Conservation (phyloP, 2,329 filamentous ascomycete species). For the Pseudopyricularia javanii region DNA sequence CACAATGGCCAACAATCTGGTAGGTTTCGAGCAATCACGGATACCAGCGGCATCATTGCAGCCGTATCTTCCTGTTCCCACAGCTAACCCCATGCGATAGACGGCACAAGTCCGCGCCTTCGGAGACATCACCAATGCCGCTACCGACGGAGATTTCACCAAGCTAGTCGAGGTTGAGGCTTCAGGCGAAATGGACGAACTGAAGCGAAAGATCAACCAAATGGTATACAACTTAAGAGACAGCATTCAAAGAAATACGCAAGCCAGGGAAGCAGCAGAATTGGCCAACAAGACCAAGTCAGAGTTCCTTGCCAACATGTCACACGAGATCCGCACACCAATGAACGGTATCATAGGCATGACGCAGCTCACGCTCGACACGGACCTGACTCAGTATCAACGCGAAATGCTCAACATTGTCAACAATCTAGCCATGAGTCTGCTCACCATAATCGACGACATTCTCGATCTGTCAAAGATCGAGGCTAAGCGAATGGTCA, state of each 20-base stretch:
- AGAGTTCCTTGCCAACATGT: constrained; percentile 98
- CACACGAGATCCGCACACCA: constrained; percentile 91
- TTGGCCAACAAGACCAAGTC: constrained; percentile 97
- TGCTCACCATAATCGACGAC: constrained; percentile 92
- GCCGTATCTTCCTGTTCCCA: not conserved
- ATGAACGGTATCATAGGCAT: constrained; percentile 98
- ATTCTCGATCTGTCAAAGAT: constrained; percentile 68
- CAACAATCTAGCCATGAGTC: constrained; percentile 88
- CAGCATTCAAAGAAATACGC: constrained; percentile 92
- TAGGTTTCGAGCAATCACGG: constrained; percentile 16
- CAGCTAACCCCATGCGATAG: constrained; percentile 34
- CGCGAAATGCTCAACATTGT: constrained; percentile 98
- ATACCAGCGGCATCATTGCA: too few species aligned
- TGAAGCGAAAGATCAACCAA: constrained; percentile 98
- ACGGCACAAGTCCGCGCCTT: constrained; percentile 97
- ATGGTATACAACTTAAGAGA: constrained; percentile 96
- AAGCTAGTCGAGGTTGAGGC: constrained; percentile 95
- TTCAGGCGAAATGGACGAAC: constrained; percentile 96
- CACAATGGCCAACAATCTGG: constrained; percentile 67
- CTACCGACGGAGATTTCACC: constrained; percentile 93
- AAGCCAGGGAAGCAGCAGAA: constrained; percentile 89
- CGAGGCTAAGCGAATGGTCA: constrained; percentile 94
- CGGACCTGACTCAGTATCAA: constrained; percentile 86
- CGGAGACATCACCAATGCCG: constrained; percentile 95
- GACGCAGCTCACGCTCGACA: constrained; percentile 87